A percentile compares a stretch with the other conserved stretches of the same genome.
These are phyloP conservation scores for Calonectria ilicicola DNA, from an alignment of 2,329 filamentous ascomycete species.

Conservation along the genomic window DNA sequence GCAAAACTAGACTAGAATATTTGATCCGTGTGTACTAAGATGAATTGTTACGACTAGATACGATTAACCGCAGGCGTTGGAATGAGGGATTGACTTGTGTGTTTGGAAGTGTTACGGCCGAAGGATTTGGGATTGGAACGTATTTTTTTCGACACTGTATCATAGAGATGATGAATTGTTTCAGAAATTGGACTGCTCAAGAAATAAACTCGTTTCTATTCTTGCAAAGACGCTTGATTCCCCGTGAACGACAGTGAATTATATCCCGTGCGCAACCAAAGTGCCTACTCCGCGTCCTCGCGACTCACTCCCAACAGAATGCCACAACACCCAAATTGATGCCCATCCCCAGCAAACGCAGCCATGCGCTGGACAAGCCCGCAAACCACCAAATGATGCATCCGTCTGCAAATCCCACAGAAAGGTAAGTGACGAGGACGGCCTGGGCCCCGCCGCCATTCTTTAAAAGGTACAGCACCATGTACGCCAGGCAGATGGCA, in stretches of 20 bases:
- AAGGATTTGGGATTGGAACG: neutral
- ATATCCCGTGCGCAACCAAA: neutral
- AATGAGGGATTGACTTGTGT: neutral
- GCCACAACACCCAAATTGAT: neutral
- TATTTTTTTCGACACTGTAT: neutral
- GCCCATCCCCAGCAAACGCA: neutral
- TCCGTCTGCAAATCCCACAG: neutral
- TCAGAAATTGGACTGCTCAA: neutral
- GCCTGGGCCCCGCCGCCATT: neutral
- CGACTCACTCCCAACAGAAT: neutral
- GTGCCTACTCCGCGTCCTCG: neutral
- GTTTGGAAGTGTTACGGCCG: neutral
- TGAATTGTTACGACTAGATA: constrained; percentile 15
- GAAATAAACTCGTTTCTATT: neutral
- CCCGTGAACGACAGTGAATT: neutral
- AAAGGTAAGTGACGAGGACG: neutral
- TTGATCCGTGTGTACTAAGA: constrained; percentile 17
- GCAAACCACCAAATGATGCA: neutral
- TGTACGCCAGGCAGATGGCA: neutral
- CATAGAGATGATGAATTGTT: constrained; percentile 5
- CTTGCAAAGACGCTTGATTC: neutral
- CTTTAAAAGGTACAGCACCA: neutral
- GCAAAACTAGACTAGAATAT: constrained; percentile 55
- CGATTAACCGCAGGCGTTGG: constrained; percentile 11
- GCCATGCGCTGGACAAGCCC: neutral